Evolutionary conservation across 208 protist genomes (phyloP), one percentile per base, ranked within the genome.

Genomic region (Trypanosoma lewisi): DNA sequence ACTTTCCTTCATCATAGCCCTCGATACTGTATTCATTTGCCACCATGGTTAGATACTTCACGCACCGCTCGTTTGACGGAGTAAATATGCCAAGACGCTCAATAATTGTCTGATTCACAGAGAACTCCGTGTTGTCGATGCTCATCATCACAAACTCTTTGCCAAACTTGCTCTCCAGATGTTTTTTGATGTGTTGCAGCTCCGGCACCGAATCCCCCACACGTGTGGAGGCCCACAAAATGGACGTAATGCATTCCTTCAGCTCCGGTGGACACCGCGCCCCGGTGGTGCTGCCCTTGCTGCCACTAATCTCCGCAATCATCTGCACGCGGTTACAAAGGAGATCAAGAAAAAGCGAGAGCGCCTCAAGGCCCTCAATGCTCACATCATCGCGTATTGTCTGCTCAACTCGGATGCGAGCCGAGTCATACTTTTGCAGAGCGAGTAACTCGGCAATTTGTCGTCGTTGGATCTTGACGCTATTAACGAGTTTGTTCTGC

Each of bases 401-500:
- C 56, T 77, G 79, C 74, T 97, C 92, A 1, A 95, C 89, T 9
- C 78, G 80, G 44, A 97, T 92, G 51, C 89, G 89, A 7, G 93
- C 93, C 0, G 82, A 84, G 58, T 97, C 93, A 55, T 96, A 94
- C 77, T 97, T 97, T 45, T 85, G 82, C 30, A 87, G 68, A 2
- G 82, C 79, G 19, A 97, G 79, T 23, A 96, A 76, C 65, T 92
- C 83, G 1, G 91, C 93, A 28, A 97, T 76, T 45, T 80, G 67
- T 41, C 86, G 77, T 11, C 88, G 71, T 67, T 94, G 85, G 44
- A 80, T 77, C 75, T 95, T 96, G n/a, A 96, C 83, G 64, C 70
- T 81, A 74, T 96, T 97, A 2, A 86, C 63, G 34, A 88, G 56
- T 73, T 97, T 97, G 72, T 90, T 93, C 59, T 89, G 85, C 59